Conservation (phyloP, 257 asterid genomes). For the Linderniella brevidens region DNA sequence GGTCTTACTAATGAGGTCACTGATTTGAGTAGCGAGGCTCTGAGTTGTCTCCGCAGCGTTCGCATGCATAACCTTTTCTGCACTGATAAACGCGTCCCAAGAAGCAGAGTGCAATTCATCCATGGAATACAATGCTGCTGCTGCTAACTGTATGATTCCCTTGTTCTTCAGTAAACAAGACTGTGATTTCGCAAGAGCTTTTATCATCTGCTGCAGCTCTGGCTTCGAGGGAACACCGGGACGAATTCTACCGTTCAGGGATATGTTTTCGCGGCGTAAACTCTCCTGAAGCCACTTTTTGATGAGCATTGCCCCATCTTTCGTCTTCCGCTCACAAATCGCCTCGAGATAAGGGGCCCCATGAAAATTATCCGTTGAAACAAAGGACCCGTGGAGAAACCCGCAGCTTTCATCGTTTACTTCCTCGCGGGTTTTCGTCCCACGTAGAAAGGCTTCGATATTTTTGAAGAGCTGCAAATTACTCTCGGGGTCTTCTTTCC, state of each 20-base stretch:
- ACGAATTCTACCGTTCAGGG: conserved; percentile 34
- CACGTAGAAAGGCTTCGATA: conserved; percentile 67
- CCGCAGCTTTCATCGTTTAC: conserved; percentile 28
- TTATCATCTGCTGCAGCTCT: conserved; percentile 50
- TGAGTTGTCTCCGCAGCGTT: conserved; percentile 92
- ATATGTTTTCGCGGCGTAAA: conserved; percentile 54
- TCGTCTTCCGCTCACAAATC: conserved; percentile 62
- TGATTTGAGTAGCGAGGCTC: conserved; percentile 91
- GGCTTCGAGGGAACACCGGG: conserved; percentile 57
- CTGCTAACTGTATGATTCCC: conserved; percentile 79
- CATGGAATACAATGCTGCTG: conserved; percentile 54
- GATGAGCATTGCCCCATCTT: conserved; percentile 60
- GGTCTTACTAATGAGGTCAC: conserved; percentile 83
- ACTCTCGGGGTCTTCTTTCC: conserved; percentile 27
- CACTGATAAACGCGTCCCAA: conserved; percentile 88
- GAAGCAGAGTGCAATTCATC: conserved; percentile 48
- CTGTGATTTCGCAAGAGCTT: conserved; percentile 54
- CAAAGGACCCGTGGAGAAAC: conserved; percentile 61
- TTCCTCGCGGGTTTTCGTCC: conserved; percentile 40
- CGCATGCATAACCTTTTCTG: conserved; percentile 82
- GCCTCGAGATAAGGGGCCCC: conserved; percentile 89
- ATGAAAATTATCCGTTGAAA: conserved; percentile 57
- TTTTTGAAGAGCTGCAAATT: conserved; percentile 47
- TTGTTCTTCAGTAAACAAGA: conserved; percentile 44
- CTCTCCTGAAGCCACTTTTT: conserved; percentile 96